Evolutionary conservation across 345 rosid species (phyloP).

Genomic region (Eucalyptus brandiana): DNA sequence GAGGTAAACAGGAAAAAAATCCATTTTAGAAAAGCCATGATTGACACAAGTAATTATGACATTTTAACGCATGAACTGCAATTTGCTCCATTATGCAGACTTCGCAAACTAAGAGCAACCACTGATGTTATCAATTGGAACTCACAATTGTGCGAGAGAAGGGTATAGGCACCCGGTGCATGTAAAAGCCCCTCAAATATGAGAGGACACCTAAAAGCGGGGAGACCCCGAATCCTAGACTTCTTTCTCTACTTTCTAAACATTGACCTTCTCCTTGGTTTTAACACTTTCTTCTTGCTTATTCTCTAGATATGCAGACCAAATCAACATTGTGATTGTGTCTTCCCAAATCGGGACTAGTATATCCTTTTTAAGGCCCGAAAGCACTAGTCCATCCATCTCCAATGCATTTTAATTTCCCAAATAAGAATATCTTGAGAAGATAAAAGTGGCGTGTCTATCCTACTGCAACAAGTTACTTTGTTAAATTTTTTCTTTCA

Average conservation of each 20-base stretch:
- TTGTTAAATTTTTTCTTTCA: no score
- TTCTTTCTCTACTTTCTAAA: neutral
- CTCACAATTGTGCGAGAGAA: no score
- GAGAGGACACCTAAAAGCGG: neutral
- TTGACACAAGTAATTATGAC: no score
- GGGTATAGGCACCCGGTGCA: no score
- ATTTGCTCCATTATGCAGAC: no score
- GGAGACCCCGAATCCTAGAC: neutral
- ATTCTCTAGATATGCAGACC: neutral
- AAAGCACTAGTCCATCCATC: neutral
- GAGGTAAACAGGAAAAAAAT: neutral
- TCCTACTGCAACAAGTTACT: no score
- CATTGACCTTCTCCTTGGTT: neutral
- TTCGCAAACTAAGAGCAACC: no score
- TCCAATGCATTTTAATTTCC: neutral
- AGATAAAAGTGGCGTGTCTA: neutral
- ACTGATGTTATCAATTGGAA: no score
- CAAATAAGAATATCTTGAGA: neutral
- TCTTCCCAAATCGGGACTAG: neutral
- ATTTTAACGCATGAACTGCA: no score
- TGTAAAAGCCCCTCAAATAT: neutral
- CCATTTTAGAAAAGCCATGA: no score
- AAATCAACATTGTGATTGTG: neutral
- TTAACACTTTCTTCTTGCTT: neutral
- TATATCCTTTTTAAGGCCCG: neutral